Percentiles rank a stretch among this genome's conserved stretches.
These are phyloP conservation scores for Dryadomyces quercus-mongolicae DNA, from an alignment of 2,329 filamentous ascomycete species.

Conservation along the genomic window DNA sequence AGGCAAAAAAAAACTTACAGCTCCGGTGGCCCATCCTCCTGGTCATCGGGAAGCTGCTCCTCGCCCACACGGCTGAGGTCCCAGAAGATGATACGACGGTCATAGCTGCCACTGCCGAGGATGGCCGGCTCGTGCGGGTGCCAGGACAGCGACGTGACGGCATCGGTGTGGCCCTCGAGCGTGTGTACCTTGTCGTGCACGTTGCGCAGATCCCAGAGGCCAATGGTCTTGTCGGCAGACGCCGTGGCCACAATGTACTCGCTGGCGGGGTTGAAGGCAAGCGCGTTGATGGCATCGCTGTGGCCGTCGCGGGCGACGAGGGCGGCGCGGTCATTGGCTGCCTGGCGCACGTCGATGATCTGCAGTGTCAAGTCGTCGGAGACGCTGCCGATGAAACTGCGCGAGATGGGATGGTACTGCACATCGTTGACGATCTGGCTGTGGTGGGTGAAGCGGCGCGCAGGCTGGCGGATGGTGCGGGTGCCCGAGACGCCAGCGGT, in stretches of 20 bases:
- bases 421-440: conserved; percentile 91
- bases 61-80: conserved; percentile 85
- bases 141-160: conserved; percentile 88
- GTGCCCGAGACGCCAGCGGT: conserved; percentile 34
- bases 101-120: conserved; percentile 82
- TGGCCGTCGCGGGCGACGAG: conserved; percentile 64
- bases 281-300: conserved; percentile 85
- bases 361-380: conserved; percentile 92
- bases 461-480: conserved; percentile 58
- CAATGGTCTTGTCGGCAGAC: conserved; percentile 90
- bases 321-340: conserved; percentile 53
- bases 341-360: conserved; percentile 72
- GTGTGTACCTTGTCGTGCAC: conserved; percentile 82
- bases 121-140: conserved; percentile 84
- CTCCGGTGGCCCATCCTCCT: conserved; percentile 88
- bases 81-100: conserved; percentile 92
- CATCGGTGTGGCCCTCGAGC: conserved; percentile 76
- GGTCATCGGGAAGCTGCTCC: conserved; percentile 89
- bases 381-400: conserved; percentile 77
- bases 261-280: conserved; percentile 87
- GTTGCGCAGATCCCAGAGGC: conserved; percentile 89
- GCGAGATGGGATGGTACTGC: conserved; percentile 81
- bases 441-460: conserved; percentile 75
- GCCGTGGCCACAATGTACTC: conserved; percentile 86
- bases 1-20: conserved; percentile 39